Base-by-base conservation (phyloP, 2,329 filamentous ascomycete genomes). In the Aureobasidium leucospermi region DNA sequence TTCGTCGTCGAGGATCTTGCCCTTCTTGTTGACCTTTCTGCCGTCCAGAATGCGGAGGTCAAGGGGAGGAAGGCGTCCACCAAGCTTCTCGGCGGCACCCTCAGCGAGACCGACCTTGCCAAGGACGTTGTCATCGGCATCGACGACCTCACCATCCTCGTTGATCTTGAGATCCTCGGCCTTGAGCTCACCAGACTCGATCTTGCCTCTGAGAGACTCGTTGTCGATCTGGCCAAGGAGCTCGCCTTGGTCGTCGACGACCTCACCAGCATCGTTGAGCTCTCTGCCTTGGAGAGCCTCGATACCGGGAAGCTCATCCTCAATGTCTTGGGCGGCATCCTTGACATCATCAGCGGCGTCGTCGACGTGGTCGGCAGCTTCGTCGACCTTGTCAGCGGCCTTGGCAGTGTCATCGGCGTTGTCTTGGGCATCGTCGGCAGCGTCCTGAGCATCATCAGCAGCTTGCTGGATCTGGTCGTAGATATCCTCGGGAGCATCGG, bases 11-110 rank as follows among this genome's bases (percentile, higher is more conserved):
- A 80, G 73, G 57, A 80, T 71, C 70, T 78, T 78, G 70, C 78
- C 77, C 73, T 82, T 82, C 74, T 81, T 82, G 72, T 82, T 82
- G 70, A 82, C 75, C 69, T 81, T 81, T 58, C 78, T 73, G 65
- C 80, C 77, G 67, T 81, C 72, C 49, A 81, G 66, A 66, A 79
- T 79, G 59, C 76, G 72, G 45, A 77, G 68, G 63, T 79, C 77
- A 45, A 78, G 71, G 52, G 66, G 62, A 42, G 70, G 65, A 29
- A 72, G 70, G 38, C 70, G 65, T 57, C 76, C 74, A 63, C 74
- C 72, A 61, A 78, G 74, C 67, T 75, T 76, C 63, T 79, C 76
- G 55, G 75, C 72, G 63, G 76, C 73, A 61, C 76, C 76, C 56
- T 79, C 76, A 49, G 76, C 77, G 63, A 79, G 75, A 63, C 80